Evolutionary conservation across 768 basidiomycete genomes (phyloP), one percentile per base, ranked within the genome.

Genomic region (Hypholoma fasciculare): DNA sequence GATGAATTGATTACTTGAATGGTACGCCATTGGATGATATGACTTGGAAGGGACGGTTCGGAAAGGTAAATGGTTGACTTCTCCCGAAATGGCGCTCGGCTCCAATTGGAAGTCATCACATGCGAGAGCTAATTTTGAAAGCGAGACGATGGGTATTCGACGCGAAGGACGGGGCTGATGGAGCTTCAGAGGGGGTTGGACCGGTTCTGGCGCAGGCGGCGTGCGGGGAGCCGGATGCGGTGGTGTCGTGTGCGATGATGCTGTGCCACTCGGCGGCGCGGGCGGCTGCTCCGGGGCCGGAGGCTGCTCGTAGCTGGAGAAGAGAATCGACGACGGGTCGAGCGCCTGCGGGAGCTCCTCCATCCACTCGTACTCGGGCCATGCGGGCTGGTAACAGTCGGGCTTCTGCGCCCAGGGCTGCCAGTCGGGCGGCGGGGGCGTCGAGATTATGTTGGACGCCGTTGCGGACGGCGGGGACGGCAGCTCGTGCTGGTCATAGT

Each of bases 111-210:
- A 40, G 43, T 67, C 69, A 23, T 78, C 78, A 62, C 74, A 75
- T 42, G 74, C 75, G 30, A 71, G 72, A 36, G 77, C 78, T 52
- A 79, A 65, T 61, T 74, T 65, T 36, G 75, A 75, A 27, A 81
- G 71, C 39, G 75, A 75, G 13, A 79, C 68, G 59, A 79, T 80
- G 38, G 77, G 76, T 65, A 80, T 79, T 46, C 67, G 72, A 54
- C 78, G 75, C 47, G 69, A 76, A 56, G 79, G 79, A 44, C 78
- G 78, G 44, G 79, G 79, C 62, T 81, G 79, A 67, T 76, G 76
- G 30, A 81, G 66, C 53, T 74, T 71, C 53, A 78, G 68, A 26
- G 72, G 70, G 40, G 70, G 61, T 27, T 66, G 66, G 26, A 53
- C 52, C 26, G 67, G 65, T 52, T 61, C 60, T 23, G 62, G 62